These are phyloP conservation scores for Prunus mume DNA, from an alignment of 306 rosid genomes.

Conservation along the genomic window DNA sequence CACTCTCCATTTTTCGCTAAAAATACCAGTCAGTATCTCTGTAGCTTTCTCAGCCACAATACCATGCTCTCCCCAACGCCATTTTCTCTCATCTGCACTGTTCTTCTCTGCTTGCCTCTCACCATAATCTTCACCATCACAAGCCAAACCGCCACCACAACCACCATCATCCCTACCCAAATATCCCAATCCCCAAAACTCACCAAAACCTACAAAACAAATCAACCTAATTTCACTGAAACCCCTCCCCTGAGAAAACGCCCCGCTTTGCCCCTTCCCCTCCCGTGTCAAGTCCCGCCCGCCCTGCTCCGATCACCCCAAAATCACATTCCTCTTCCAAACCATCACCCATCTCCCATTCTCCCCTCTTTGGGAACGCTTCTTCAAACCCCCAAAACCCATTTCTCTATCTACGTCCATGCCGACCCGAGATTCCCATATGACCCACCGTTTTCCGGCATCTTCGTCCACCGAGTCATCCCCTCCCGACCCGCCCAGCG, in stretches of 20 bases:
- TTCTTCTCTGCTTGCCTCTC: constrained; percentile 56
- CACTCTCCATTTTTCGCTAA: constrained; percentile 10
- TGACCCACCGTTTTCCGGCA: constrained; percentile 53
- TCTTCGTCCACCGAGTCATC: constrained; percentile 48
- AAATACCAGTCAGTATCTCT: constrained; percentile 7
- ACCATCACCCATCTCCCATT: constrained; percentile 61
- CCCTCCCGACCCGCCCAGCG: constrained; percentile 46
- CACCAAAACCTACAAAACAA: background rate
- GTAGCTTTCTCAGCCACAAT: background rate
- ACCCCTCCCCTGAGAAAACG: too few species aligned
- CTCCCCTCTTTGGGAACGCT: constrained; percentile 64
- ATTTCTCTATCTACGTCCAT: constrained; percentile 59
- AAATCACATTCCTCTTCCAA: constrained; percentile 64
- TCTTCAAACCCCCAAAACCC: constrained; percentile 36
- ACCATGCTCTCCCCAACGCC: constrained; percentile 55
- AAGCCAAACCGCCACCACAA: constrained; percentile 16
- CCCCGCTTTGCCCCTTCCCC: too few species aligned
- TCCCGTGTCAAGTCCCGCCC: constrained; percentile 30
- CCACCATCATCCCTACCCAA: background rate
- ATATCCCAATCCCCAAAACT: background rate
- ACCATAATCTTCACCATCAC: constrained; percentile 55
- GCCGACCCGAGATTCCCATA: constrained; percentile 51
- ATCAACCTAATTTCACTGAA: background rate
- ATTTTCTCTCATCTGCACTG: constrained; percentile 47
- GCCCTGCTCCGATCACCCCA: constrained; percentile 8